phyloP scores from a whole-genome alignment of 768 basidiomycete genomes.

The Paxillus rubicundulus region DNA sequence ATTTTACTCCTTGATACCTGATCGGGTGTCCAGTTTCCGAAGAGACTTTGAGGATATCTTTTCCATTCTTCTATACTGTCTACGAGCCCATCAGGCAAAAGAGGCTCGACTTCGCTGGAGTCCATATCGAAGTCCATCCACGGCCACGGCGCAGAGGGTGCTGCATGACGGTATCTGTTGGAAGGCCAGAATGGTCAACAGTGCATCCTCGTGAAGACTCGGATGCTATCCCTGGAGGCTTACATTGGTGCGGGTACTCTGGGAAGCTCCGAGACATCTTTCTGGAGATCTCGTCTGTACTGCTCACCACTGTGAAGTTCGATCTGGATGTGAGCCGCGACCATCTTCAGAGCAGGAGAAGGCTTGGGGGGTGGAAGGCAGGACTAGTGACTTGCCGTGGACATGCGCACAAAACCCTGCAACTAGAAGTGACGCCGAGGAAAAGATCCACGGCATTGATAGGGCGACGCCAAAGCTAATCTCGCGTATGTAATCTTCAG shows the following conservation, averaged over 20 bases:
- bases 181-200: not conserved
- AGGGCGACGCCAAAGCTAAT: too few species aligned
- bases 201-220: not conserved
- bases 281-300: conserved; percentile 8
- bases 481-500: too few species aligned
- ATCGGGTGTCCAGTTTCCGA: conserved; percentile 35
- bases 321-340: conserved; percentile 3
- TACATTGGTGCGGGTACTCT: conserved; percentile 28
- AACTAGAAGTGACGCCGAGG: too few species aligned
- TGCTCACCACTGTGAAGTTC: not conserved
- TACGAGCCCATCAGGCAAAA: conserved; percentile 13
- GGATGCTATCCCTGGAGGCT: not conserved
- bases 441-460: too few species aligned
- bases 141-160: conserved; percentile 43
- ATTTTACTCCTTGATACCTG: conserved; percentile 33
- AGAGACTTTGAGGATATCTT: conserved; percentile 31
- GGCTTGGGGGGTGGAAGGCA: too few species aligned
- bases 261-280: conserved; percentile 11
- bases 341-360: conserved; percentile 13
- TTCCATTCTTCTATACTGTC: conserved; percentile 18
- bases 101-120: conserved; percentile 13
- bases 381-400: too few species aligned
- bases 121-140: conserved; percentile 39
- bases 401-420: too few species aligned
- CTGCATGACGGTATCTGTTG: conserved; percentile 36